These are phyloP conservation scores for Rubia occidens DNA, from an alignment of 305 asterid genomes.

Conservation along the genomic window DNA sequence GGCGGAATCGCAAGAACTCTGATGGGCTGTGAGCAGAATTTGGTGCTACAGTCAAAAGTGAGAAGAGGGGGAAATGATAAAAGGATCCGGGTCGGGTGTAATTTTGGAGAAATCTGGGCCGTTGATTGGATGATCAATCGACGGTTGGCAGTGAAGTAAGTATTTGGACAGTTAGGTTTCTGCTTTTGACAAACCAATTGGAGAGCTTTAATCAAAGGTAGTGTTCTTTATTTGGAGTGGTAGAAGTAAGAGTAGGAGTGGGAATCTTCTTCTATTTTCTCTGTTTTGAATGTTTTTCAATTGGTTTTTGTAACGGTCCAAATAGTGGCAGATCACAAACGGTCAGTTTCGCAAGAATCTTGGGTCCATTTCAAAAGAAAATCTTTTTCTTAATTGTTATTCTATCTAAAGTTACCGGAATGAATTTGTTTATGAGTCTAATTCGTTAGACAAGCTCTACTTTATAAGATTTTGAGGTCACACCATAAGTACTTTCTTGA, in stretches of 20 bases:
- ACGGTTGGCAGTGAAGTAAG: slow-evolving; percentile 16
- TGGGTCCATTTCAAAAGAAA: slow-evolving; percentile 6
- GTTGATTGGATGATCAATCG: slow-evolving; percentile 18
- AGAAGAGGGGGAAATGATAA: not conserved
- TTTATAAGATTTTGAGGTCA: no score
- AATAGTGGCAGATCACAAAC: slow-evolving; percentile 14
- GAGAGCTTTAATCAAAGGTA: not conserved
- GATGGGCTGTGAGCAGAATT: slow-evolving; percentile 5
- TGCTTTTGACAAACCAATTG: slow-evolving; percentile 13
- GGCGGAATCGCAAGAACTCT: slow-evolving; percentile 16
- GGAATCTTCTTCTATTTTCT: not conserved
- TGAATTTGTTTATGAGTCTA: no score
- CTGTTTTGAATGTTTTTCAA: slow-evolving; percentile 20
- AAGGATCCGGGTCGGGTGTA: slow-evolving; percentile 9
- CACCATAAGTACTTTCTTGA: no score
- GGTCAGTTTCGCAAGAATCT: slow-evolving; percentile 18
- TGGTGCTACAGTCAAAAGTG: slow-evolving; percentile 12
- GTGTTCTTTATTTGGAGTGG: slow-evolving; percentile 12
- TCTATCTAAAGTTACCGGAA: no score
- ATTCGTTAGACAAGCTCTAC: no score
- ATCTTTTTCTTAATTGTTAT: no score
- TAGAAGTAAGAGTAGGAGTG: slow-evolving; percentile 7
- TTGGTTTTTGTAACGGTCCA: slow-evolving; percentile 25
- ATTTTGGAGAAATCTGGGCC: slow-evolving; percentile 19
- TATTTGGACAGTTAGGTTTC: slow-evolving; percentile 2